phyloP scores from a whole-genome alignment of 495 filamentous ascomycete genomes.

The Podospora pseudoanserina region DNA sequence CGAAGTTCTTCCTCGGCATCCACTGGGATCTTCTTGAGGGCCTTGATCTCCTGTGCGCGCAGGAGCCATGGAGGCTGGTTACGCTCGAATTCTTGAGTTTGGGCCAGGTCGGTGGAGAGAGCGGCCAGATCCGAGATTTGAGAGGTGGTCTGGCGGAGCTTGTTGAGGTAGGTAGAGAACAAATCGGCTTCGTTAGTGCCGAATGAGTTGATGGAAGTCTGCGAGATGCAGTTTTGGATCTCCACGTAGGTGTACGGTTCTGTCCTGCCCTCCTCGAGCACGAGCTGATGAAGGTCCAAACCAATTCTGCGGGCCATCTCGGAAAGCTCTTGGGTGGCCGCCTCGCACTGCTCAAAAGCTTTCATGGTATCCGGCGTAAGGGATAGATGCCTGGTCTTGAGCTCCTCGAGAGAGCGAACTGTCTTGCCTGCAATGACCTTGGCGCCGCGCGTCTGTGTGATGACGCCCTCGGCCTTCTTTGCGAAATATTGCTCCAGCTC shows the following conservation, averaged over 20 bases:
- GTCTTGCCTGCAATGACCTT: conserved; percentile 84
- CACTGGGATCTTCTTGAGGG: conserved; percentile 68
- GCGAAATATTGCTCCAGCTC: conserved; percentile 64
- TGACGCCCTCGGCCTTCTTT: conserved; percentile 66
- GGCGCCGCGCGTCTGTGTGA: conserved; percentile 71
- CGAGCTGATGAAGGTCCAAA: conserved; percentile 56
- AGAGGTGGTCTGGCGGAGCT: conserved; percentile 60
- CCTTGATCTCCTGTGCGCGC: conserved; percentile 72
- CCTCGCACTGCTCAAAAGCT: conserved; percentile 56
- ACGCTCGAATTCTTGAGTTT: conserved; percentile 81
- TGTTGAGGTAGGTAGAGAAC: conserved; percentile 64
- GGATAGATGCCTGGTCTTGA: conserved; percentile 72
- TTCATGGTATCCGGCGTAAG: conserved; percentile 56
- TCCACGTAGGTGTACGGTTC: conserved; percentile 64
- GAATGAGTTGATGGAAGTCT: conserved; percentile 50
- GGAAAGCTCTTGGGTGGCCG: conserved; percentile 61
- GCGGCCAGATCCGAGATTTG: conserved; percentile 69
- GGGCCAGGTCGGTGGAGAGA: conserved; percentile 68
- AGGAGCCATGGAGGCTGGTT: conserved; percentile 72
- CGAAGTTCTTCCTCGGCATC: conserved; percentile 78
- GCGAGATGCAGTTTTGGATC: conserved; percentile 58
- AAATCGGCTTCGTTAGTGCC: conserved; percentile 54
- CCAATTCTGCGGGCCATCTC: conserved; percentile 64
- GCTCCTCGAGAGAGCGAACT: conserved; percentile 69
- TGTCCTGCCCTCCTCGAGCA: conserved; percentile 70